These are phyloP conservation scores for Ganoderma sinense DNA, from an alignment of 1,284 basidiomycete genomes.

Conservation along the genomic window DNA sequence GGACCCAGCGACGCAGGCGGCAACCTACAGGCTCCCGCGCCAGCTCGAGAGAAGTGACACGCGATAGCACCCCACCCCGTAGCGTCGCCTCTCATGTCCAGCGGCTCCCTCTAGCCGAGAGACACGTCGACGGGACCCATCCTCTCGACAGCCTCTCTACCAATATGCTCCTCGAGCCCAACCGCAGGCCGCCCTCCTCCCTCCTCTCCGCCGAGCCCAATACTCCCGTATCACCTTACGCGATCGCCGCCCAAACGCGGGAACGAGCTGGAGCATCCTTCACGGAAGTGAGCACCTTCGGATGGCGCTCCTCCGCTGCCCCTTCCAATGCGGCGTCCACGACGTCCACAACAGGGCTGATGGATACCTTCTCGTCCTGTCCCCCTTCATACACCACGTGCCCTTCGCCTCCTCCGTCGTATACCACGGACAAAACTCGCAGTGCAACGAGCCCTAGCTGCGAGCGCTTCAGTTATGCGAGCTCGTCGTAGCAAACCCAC, in stretches of 20 bases:
- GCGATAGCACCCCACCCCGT: too few species aligned
- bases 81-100: background rate
- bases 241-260: background rate
- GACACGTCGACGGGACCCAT: too few species aligned
- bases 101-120: too few species aligned
- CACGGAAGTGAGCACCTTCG: background rate
- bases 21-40: slow-evolving; percentile 10
- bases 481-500: too few species aligned
- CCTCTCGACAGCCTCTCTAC: background rate
- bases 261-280: background rate
- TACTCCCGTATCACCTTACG: too few species aligned
- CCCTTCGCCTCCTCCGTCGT: background rate
- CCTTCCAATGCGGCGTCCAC: background rate
- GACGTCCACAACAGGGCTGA: background rate
- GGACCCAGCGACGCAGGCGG: slow-evolving; percentile 28
- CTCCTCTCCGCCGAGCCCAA: too few species aligned
- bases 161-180: background rate
- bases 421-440: background rate
- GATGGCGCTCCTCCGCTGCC: background rate
- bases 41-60: slow-evolving; percentile 8
- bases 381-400: background rate
- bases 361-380: background rate
- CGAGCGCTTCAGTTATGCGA: too few species aligned
- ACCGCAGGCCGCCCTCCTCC: background rate
- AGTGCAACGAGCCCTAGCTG: too few species aligned